Percentiles rank a stretch among this genome's conserved stretches.
These are phyloP conservation scores for Blastobotrys aristatus DNA, from an alignment of 1,139 yeast species.

Conservation along the genomic window DNA sequence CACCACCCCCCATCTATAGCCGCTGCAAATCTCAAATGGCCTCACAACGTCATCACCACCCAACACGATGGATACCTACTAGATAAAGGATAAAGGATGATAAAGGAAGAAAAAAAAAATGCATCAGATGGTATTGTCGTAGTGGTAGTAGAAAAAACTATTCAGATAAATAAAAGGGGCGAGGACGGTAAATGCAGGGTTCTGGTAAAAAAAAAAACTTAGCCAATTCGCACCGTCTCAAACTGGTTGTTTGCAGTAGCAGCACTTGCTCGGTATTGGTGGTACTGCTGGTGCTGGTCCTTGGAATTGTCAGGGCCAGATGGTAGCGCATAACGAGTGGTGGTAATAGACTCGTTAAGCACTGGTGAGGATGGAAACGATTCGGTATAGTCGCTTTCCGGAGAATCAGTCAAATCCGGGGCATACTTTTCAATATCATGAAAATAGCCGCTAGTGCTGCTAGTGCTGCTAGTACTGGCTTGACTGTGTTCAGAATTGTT, in stretches of 20 bases:
- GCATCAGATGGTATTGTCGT: no score
- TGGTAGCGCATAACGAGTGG: neutral
- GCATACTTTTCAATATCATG: conserved; percentile 2
- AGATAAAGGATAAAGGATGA: no score
- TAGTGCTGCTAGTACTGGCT: neutral
- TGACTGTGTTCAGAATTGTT: no score
- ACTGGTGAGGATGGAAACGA: conserved; percentile 8
- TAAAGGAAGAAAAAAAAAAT: no score
- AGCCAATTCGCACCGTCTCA: conserved; percentile 1
- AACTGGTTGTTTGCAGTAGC: neutral
- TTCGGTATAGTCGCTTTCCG: conserved; percentile 1
- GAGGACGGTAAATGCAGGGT: neutral
- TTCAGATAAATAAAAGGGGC: no score
- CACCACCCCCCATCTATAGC: no score
- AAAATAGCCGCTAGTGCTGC: neutral
- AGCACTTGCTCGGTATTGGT: neutral
- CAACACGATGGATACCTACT: no score
- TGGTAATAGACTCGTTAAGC: neutral
- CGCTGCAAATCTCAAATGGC: no score
- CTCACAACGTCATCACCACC: no score
- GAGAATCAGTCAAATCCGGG: conserved; percentile 4
- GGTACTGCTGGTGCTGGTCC: neutral
- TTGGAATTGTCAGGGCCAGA: no score
- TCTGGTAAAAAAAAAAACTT: neutral
- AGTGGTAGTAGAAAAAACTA: no score